phyloP scores from a whole-genome alignment of 192 early-diverging fungal genomes.

The Polychytrium aggregatum region DNA sequence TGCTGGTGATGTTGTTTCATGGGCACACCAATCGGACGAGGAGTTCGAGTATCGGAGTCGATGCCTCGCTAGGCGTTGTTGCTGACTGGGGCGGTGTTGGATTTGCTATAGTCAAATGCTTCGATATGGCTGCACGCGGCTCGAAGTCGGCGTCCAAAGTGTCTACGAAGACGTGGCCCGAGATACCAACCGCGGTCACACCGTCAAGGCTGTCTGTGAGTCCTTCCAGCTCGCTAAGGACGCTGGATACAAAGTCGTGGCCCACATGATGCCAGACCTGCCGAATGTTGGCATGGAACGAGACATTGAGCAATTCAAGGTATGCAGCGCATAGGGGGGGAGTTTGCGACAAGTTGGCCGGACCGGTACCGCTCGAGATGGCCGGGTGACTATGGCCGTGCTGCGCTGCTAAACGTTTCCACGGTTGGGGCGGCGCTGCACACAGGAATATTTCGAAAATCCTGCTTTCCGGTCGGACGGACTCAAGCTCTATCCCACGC shows the following conservation, averaged over 20 bases:
- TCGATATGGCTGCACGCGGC: conserved; percentile 92
- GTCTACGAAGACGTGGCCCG: conserved; percentile 99
- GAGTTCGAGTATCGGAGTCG: too few relatives aligned
- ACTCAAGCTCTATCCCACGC: conserved; percentile 94
- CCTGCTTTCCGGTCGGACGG: conserved; percentile 98
- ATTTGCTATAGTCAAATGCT: conserved; percentile 90
- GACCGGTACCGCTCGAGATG: too few relatives aligned
- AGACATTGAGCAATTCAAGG: conserved; percentile 97
- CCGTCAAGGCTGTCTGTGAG: conserved; percentile 94
- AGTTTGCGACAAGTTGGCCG: too few relatives aligned
- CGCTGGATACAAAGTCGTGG: conserved; percentile 96
- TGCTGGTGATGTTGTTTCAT: too few relatives aligned
- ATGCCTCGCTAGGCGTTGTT: too few relatives aligned
- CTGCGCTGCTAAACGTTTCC: too few relatives aligned
- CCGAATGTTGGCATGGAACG: conserved; percentile 99
- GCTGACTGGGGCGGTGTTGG: too few relatives aligned
- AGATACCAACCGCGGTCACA: conserved; percentile 97
- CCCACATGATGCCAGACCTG: conserved; percentile 99
- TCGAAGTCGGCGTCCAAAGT: conserved; percentile 98
- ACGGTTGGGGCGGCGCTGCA: too few relatives aligned
- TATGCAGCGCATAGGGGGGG: too few relatives aligned
- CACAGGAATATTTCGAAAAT: conserved; percentile 92
- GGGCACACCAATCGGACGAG: too few relatives aligned
- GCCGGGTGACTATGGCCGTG: too few relatives aligned
- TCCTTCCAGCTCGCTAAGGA: conserved; percentile 97